phyloP scores from a whole-genome alignment of 75 land plant genomes.

The Pinus albicaulis region DNA sequence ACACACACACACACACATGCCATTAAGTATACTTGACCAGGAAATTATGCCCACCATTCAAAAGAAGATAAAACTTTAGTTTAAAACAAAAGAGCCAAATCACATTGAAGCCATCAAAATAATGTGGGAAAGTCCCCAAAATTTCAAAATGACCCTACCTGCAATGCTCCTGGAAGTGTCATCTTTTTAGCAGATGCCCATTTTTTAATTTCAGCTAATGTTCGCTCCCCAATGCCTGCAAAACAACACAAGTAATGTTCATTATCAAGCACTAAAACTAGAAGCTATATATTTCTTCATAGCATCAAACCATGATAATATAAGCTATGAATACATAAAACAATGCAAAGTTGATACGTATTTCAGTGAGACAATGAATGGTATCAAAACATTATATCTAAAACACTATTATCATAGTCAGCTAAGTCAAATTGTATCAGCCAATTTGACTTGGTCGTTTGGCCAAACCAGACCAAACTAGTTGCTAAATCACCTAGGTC shows the following conservation, averaged over 20 bases:
- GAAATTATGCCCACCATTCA: background rate
- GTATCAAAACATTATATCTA: too few relatives aligned
- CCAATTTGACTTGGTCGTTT: too few relatives aligned
- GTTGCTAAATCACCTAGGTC: too few relatives aligned
- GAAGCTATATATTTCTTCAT: background rate
- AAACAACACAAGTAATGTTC: background rate
- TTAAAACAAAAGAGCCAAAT: background rate
- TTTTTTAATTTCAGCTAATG: background rate
- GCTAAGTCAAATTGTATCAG: too few relatives aligned
- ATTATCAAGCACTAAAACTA: background rate
- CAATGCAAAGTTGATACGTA: too few relatives aligned
- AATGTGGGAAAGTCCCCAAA: too few relatives aligned
- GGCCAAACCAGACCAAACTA: too few relatives aligned
- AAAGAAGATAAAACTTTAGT: background rate
- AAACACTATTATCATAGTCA: too few relatives aligned
- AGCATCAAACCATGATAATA: too few relatives aligned
- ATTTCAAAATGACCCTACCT: constrained; percentile 2
- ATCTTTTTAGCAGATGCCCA: constrained; percentile 15
- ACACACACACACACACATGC: background rate
- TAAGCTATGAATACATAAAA: too few relatives aligned
- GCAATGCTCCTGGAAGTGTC: constrained; percentile 14
- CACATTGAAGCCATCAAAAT: too few relatives aligned
- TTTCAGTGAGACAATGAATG: too few relatives aligned
- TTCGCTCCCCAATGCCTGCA: constrained; percentile 19
- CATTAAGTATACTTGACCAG: background rate